Percentiles rank a stretch among this genome's conserved stretches.
Conservation (phyloP, 208 protist genomes). For the Trypanosomatidae sp. region DNA sequence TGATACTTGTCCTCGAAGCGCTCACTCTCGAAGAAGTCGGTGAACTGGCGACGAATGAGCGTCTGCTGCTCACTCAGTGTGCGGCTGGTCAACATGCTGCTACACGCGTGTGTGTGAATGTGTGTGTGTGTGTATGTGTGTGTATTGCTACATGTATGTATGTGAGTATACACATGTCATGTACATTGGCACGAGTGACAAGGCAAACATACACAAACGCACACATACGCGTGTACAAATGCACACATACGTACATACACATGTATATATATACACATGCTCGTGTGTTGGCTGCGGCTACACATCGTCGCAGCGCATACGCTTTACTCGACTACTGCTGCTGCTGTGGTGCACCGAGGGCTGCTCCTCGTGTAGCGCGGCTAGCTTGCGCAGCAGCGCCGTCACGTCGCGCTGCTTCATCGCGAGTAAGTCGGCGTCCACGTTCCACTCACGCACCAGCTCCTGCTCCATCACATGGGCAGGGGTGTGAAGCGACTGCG, state of each 20-base stretch:
- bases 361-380: neutral
- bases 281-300: neutral
- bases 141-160: constrained; percentile 4
- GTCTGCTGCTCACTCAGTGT: constrained; percentile 83
- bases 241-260: neutral
- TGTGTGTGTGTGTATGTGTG: neutral
- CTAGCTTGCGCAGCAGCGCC: constrained; percentile 26
- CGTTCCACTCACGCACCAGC: constrained; percentile 60
- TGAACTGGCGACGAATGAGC: constrained; percentile 74
- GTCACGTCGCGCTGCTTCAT: constrained; percentile 47
- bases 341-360: neutral
- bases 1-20: constrained; percentile 78
- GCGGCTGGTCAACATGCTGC: constrained; percentile 52
- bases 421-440: constrained; percentile 45
- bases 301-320: neutral
- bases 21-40: constrained; percentile 85
- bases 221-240: constrained; percentile 1
- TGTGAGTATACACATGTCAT: no score
- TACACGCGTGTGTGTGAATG: neutral
- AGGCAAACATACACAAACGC: neutral
- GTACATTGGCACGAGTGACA: neutral
- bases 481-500: constrained; percentile 32
- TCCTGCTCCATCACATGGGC: constrained; percentile 50
- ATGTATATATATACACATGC: neutral
- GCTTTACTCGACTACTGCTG: neutral